A percentile compares a stretch with the other conserved stretches of the same genome.
Evolutionary conservation across 2,329 filamentous ascomycete genomes (phyloP).

Genomic region (Coniella vitis): DNA sequence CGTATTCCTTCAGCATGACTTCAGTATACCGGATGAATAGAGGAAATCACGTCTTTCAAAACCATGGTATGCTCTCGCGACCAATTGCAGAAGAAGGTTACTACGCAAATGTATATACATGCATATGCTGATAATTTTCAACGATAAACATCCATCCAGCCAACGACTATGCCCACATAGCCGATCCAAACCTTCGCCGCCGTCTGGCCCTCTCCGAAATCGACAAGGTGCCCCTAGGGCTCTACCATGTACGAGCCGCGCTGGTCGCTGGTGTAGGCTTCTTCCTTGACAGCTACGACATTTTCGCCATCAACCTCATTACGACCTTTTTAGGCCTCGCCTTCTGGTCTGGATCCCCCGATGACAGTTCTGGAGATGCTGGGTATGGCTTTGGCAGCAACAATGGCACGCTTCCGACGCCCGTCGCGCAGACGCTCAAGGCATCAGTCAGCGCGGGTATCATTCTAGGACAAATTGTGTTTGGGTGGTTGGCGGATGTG

Average conservation of each 20-base stretch:
- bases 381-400: conserved; percentile 44
- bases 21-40: conserved; percentile 40
- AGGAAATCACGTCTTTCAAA: conserved; percentile 65
- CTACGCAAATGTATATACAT: too few relatives aligned
- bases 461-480: conserved; percentile 68
- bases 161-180: conserved; percentile 46
- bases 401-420: conserved; percentile 51
- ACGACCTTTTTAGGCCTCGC: conserved; percentile 68
- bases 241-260: conserved; percentile 69
- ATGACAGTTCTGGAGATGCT: conserved; percentile 26
- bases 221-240: conserved; percentile 70
- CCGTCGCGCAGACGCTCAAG: conserved; percentile 68
- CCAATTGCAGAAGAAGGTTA: too few relatives aligned
- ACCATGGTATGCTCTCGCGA: conserved; percentile 42
- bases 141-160: too few relatives aligned
- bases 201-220: conserved; percentile 72
- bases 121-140: too few relatives aligned
- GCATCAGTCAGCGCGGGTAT: conserved; percentile 76
- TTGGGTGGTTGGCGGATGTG: conserved; percentile 70
- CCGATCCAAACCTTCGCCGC: conserved; percentile 70
- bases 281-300: conserved; percentile 75
- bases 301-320: conserved; percentile 74
- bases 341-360: conserved; percentile 53
- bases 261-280: conserved; percentile 76
- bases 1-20: background rate